phyloP scores from a whole-genome alignment of 352 stramenopile genomes.

The Saprolegnia diclina region DNA sequence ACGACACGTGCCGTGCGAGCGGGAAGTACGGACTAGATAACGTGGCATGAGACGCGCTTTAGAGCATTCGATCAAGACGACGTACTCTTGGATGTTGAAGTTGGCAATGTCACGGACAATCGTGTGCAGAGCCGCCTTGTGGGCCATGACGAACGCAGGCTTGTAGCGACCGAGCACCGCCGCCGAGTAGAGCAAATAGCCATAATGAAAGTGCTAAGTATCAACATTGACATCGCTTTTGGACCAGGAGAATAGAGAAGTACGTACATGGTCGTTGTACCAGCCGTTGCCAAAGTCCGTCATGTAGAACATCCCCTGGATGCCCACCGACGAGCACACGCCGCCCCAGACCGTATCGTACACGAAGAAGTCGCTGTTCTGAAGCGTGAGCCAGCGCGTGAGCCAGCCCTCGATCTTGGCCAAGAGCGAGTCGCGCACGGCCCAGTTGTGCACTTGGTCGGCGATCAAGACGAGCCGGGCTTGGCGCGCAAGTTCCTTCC shows the following conservation, averaged over 20 bases:
- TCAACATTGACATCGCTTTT: conserved; percentile 7
- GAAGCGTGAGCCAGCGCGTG: conserved; percentile 66
- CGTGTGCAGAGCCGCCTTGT: conserved; percentile 68
- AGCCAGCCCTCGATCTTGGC: conserved; percentile 61
- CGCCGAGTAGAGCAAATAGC: conserved; percentile 87
- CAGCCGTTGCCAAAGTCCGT: conserved; percentile 92
- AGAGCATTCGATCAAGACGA: conserved; percentile 5
- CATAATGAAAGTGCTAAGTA: conserved; percentile 95
- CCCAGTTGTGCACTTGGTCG: conserved; percentile 50
- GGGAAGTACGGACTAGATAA: conserved; percentile 72
- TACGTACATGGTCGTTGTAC: conserved; percentile 86
- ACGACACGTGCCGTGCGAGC: conserved; percentile 93
- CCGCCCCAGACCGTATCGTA: conserved; percentile 92
- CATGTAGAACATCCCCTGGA: conserved; percentile 86
- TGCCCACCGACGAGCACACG: conserved; percentile 84
- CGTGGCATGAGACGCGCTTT: conserved; percentile 8
- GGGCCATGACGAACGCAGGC: conserved; percentile 54
- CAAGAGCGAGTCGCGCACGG: conserved; percentile 50
- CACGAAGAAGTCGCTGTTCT: conserved; percentile 81
- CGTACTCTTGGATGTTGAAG: conserved; percentile 53
- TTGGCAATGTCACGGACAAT: conserved; percentile 78
- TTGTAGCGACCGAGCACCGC: conserved; percentile 77
- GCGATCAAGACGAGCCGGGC: conserved; percentile 75
- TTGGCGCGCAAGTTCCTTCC: conserved; percentile 79
- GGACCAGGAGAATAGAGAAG: conserved; percentile 1